These are phyloP conservation scores for Sequoiadendron giganteum DNA, from an alignment of 75 land plant genomes.

Conservation along the genomic window DNA sequence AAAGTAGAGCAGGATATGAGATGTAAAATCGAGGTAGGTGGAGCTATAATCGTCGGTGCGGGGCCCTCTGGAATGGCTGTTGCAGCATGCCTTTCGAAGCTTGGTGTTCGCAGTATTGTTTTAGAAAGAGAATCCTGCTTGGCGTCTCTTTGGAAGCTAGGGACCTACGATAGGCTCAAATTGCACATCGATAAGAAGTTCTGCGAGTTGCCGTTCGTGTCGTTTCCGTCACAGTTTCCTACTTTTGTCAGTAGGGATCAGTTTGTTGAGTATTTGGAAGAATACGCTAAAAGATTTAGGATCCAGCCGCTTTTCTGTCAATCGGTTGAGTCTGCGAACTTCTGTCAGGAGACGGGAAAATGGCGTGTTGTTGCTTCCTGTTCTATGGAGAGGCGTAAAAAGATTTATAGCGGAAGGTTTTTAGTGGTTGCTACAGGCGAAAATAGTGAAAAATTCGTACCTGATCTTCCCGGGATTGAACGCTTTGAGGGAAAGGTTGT, in stretches of 20 bases:
- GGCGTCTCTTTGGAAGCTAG: constrained; percentile 50
- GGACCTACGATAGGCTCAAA: constrained; percentile 46
- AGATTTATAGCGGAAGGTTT: constrained; percentile 27
- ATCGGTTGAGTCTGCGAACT: constrained; percentile 21
- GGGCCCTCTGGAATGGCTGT: constrained; percentile 68
- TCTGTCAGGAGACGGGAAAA: neutral
- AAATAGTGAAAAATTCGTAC: constrained; percentile 40
- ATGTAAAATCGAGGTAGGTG: neutral
- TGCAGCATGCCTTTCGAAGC: constrained; percentile 27
- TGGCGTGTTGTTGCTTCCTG: constrained; percentile 27
- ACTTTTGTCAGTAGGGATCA: constrained; percentile 23
- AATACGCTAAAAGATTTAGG: constrained; percentile 29
- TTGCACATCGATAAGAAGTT: constrained; percentile 46
- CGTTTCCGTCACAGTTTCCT: constrained; percentile 21
- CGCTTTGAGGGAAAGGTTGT: constrained; percentile 34
- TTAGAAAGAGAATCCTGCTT: constrained; percentile 38
- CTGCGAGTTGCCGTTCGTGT: constrained; percentile 45
- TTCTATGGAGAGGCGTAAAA: neutral
- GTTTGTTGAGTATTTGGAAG: constrained; percentile 37
- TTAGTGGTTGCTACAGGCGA: constrained; percentile 77
- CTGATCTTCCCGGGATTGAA: constrained; percentile 41
- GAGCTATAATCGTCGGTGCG: constrained; percentile 80
- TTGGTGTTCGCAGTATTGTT: constrained; percentile 31
- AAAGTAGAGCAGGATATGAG: neutral
- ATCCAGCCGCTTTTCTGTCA: constrained; percentile 28